Conservation (phyloP, 257 asterid species). For the Solanum chmielewskii region DNA sequence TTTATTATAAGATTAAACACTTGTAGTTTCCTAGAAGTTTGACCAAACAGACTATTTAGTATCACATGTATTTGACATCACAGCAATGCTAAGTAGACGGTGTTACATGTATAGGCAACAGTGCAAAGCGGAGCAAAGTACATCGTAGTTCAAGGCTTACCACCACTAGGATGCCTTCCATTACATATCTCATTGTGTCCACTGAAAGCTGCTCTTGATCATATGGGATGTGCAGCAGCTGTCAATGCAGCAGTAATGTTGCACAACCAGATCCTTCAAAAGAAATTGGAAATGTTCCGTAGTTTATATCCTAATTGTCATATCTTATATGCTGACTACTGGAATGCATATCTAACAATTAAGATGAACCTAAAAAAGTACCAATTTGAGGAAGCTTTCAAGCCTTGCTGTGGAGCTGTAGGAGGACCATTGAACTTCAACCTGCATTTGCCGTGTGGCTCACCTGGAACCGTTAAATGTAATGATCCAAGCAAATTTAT, state of each 20-base stretch:
- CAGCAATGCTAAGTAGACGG: background rate
- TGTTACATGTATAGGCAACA: conserved; percentile 7
- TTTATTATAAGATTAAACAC: background rate
- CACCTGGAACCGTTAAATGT: conserved; percentile 15
- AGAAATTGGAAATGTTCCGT: conserved; percentile 4
- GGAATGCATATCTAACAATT: conserved; percentile 27
- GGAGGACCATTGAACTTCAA: conserved; percentile 2
- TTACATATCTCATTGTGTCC: conserved; percentile 11
- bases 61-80: background rate
- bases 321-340: conserved; percentile 27
- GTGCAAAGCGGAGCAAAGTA: conserved; percentile 24
- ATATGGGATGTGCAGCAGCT: conserved; percentile 24
- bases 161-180: conserved; percentile 46
- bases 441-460: conserved; percentile 4
- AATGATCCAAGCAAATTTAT: conserved; percentile 15
- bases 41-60: background rate
- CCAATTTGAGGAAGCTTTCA: conserved; percentile 26
- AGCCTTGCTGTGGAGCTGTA: conserved; percentile 24
- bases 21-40: background rate
- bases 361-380: conserved; percentile 15
- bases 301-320: conserved; percentile 10
- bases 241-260: conserved; percentile 17
- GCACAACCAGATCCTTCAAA: conserved; percentile 33
- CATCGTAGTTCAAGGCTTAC: conserved; percentile 34
- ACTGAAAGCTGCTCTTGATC: background rate